phyloP scores from a whole-genome alignment of 257 asterid species.

The Petunia axillaris region DNA sequence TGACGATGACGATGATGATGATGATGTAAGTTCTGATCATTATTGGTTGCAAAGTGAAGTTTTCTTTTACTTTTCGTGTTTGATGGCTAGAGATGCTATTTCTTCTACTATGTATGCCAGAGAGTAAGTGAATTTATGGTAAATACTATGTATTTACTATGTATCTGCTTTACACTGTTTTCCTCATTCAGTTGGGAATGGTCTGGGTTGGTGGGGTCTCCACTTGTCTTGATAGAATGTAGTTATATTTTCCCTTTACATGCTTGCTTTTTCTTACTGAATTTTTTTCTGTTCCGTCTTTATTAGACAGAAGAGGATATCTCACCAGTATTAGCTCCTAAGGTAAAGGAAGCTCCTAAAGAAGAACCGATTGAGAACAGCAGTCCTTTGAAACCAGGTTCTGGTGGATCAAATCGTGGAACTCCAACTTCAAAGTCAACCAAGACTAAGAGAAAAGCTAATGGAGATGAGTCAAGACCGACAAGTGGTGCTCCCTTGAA shows the following conservation, averaged over 20 bases:
- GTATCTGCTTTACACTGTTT: not conserved
- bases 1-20: conserved; percentile 88
- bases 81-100: not conserved
- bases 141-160: not conserved
- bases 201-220: not conserved
- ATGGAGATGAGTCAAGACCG: conserved; percentile 71
- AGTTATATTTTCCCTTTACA: not conserved
- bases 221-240: not conserved
- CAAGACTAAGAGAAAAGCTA: conserved; percentile 77
- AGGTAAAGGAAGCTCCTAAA: conserved; percentile 72
- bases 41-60: not conserved
- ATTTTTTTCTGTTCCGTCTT: conserved; percentile 20
- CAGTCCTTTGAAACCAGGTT: conserved; percentile 64
- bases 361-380: conserved; percentile 75
- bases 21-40: conserved; percentile 59
- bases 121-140: conserved; percentile 7
- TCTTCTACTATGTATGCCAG: not conserved
- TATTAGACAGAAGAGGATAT: conserved; percentile 21
- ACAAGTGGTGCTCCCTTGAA: conserved; percentile 66
- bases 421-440: conserved; percentile 73
- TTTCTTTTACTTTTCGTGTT: conserved; percentile 12
- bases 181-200: conserved; percentile 3
- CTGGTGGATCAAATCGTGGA: conserved; percentile 63
- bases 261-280: not conserved
- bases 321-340: conserved; percentile 75